Percentiles rank a stretch among this genome's conserved stretches.
Conservation (phyloP, 1,284 basidiomycete genomes). For the Ustilago crameri region DNA sequence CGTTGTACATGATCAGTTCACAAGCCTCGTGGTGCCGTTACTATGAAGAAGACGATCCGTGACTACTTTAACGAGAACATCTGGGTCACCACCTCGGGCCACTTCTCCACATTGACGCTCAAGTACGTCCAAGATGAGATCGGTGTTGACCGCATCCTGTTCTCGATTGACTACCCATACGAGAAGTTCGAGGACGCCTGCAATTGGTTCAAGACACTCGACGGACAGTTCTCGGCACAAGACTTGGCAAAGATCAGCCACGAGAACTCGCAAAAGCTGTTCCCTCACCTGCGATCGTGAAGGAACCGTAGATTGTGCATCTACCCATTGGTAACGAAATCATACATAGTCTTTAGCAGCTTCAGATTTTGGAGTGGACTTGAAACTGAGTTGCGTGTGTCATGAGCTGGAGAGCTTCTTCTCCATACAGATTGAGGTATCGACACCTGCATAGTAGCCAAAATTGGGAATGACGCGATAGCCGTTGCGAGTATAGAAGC, state of each 20-base stretch:
- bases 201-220: constrained; percentile 61
- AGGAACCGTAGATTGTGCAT: background rate
- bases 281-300: constrained; percentile 35
- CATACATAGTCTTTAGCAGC: background rate
- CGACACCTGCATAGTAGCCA: constrained; percentile 35
- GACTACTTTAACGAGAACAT: constrained; percentile 63
- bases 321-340: background rate
- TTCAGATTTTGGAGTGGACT: too few relatives aligned
- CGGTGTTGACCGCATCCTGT: constrained; percentile 66
- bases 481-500: constrained; percentile 36
- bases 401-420: constrained; percentile 10
- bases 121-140: constrained; percentile 58
- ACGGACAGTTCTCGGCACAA: constrained; percentile 30
- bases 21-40: constrained; percentile 54
- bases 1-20: constrained; percentile 29
- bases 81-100: constrained; percentile 63
- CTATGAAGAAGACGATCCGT: constrained; percentile 54
- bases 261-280: constrained; percentile 46
- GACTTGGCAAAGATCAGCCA: constrained; percentile 49
- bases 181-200: constrained; percentile 66
- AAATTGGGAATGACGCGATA: constrained; percentile 33
- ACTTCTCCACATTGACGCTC: constrained; percentile 56
- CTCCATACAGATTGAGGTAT: constrained; percentile 39
- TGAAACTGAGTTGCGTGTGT: background rate
- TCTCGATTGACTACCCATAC: constrained; percentile 68